Conservation (phyloP, 345 rosid species). For the Nephelium lappaceum region DNA sequence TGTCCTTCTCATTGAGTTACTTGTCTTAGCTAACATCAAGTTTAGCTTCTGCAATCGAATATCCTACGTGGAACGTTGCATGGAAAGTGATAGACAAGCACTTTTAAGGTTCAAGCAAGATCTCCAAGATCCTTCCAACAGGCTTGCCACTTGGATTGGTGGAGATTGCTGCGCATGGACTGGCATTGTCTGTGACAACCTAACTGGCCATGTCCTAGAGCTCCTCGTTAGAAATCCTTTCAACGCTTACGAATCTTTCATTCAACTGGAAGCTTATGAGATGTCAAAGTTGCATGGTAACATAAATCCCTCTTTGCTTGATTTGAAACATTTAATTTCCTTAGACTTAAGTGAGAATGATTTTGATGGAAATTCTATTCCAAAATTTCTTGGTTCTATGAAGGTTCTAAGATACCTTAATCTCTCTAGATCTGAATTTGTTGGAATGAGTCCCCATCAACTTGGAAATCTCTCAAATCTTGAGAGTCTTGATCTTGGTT, state of each 20-base stretch:
- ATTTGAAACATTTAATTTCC: too few species aligned
- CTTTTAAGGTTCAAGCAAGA: not conserved
- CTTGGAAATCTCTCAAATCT: not conserved
- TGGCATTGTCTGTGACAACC: not conserved
- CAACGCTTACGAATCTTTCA: too few species aligned
- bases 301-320: not conserved
- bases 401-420: too few species aligned
- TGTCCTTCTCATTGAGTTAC: too few species aligned
- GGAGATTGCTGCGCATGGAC: not conserved
- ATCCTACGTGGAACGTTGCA: too few species aligned
- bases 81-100: not conserved
- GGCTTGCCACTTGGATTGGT: not conserved
- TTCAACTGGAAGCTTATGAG: too few species aligned
- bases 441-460: too few species aligned
- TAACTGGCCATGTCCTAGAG: too few species aligned
- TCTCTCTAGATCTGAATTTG: not conserved
- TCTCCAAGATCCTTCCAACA: not conserved
- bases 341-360: not conserved
- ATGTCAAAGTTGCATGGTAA: too few species aligned
- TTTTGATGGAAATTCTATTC: not conserved
- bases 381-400: not conserved
- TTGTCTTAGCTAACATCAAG: too few species aligned
- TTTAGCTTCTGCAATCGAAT: not conserved
- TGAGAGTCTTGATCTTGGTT: not conserved
- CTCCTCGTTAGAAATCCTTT: too few species aligned